Evolutionary conservation across 148 eudicot genomes (phyloP), one percentile per base, ranked within the genome.

Genomic region (Euryodendron excelsum): DNA sequence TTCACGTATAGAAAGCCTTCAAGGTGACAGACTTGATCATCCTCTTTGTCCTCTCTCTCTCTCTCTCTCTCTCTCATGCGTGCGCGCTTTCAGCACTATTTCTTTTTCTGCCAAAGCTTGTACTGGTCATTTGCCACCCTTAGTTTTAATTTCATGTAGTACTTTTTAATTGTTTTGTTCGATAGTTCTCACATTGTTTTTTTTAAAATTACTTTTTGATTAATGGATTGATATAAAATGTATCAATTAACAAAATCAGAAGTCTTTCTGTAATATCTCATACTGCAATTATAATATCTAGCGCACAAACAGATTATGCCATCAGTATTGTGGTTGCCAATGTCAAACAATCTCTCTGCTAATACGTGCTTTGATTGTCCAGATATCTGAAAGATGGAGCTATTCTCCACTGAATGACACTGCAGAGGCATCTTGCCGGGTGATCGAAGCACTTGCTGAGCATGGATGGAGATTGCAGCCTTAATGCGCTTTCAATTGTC

Each of bases 391-490:
- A 28, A 69, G 65, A 9, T 87, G 90, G 90, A 74, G 76, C 74
- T 87, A 87, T 71, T 55, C 67, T 72, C 88, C 90, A 21, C 67
- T 87, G 34, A 64, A 67, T 61, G 90, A 87, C 74, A 83, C 79
- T 39, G 79, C 69, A 65, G 84, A 83, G 75, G 90, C 90, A 56
- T 87, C 88, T 69, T 33, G 45, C 34, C 75, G 74, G 56, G 90
- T 87, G 81, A 75, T 76, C 28, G 79, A 81, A 75, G 90, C 88
- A 53, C 80, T 87, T 56, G 71, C 84, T 1, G 79, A 77, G 61
- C 83, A 83, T 55, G 88, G 90, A 33, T 87, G 88, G 86, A 79
- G 58, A 74, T 77, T 87, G 80, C 82, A 62, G 68, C 76, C 70
- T 33, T 39, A 64, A 59, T 18, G 41, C 44, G 60, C 33, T 14